Evolutionary conservation across 176 grass and related monocot species (phyloP).

Genomic region (Oryza brachyantha): DNA sequence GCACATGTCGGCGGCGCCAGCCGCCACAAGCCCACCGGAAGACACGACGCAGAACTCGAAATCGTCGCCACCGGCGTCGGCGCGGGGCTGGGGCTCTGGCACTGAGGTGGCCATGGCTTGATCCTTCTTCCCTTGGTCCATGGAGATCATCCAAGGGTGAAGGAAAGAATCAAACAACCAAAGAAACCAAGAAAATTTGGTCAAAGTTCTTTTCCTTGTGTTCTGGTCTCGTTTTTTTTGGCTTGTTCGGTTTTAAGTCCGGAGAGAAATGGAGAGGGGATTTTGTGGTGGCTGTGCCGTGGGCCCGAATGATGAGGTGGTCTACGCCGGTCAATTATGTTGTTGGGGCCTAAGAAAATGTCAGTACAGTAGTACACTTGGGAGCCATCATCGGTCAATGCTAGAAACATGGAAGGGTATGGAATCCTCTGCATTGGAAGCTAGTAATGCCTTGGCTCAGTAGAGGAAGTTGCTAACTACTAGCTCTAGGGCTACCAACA

Average conservation of each 20-base stretch:
- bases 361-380: neutral
- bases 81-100: conserved; percentile 22
- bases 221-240: conserved; percentile 41
- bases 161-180: too few relatives aligned
- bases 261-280: neutral
- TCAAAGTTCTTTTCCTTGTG: conserved; percentile 14
- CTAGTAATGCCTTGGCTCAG: neutral
- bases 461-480: too few relatives aligned
- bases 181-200: conserved; percentile 13
- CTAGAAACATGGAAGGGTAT: neutral
- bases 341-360: neutral
- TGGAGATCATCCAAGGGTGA: neutral
- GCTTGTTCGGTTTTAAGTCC: conserved; percentile 32
- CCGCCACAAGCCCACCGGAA: conserved; percentile 29
- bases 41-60: conserved; percentile 61
- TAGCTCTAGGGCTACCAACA: too few relatives aligned
- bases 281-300: neutral
- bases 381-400: neutral
- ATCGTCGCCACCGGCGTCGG: conserved; percentile 2
- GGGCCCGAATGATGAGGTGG: neutral
- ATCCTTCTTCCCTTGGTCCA: conserved; percentile 33
- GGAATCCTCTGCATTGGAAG: neutral
- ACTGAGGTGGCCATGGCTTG: conserved; percentile 24
- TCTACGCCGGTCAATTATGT: conserved; percentile 18
- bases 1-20: conserved; percentile 49